Conservation (phyloP, 78 protist genomes). For the Planoprotostelium fungivorum region DNA sequence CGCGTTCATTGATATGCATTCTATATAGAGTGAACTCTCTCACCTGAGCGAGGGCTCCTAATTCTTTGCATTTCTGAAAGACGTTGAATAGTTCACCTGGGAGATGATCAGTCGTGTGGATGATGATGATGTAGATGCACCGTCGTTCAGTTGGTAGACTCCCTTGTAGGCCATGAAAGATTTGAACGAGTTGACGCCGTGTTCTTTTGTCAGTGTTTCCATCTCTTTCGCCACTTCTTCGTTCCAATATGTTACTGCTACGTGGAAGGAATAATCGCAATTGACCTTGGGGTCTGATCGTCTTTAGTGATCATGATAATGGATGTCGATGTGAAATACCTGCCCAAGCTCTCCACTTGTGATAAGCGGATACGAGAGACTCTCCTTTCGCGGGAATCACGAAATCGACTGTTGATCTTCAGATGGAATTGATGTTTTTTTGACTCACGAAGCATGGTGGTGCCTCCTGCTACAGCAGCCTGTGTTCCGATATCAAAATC, state of each 20-base stretch:
- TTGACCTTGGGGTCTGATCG: conserved; percentile 38
- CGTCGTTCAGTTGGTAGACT: conserved; percentile 71
- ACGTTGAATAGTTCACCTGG: conserved; percentile 41
- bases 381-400: conserved; percentile 65
- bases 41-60: conserved; percentile 79
- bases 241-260: conserved; percentile 78
- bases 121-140: not conserved
- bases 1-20: too few relatives aligned
- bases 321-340: too few relatives aligned
- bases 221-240: conserved; percentile 74
- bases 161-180: conserved; percentile 86
- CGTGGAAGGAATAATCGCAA: conserved; percentile 80
- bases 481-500: conserved; percentile 82
- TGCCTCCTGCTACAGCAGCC: conserved; percentile 86
- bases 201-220: conserved; percentile 62
- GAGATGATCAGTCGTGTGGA: not conserved
- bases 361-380: conserved; percentile 65
- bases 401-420: conserved; percentile 62
- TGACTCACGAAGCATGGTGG: conserved; percentile 66
- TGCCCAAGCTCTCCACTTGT: conserved; percentile 76
- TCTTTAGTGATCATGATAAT: not conserved
- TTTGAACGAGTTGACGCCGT: conserved; percentile 82
- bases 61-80: conserved; percentile 64
- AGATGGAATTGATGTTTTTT: not conserved
- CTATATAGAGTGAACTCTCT: not conserved